A percentile compares a stretch with the other conserved stretches of the same genome.
Evolutionary conservation across 2,329 filamentous ascomycete species (phyloP).

Genomic region (Davidsoniella neocaledoniae): DNA sequence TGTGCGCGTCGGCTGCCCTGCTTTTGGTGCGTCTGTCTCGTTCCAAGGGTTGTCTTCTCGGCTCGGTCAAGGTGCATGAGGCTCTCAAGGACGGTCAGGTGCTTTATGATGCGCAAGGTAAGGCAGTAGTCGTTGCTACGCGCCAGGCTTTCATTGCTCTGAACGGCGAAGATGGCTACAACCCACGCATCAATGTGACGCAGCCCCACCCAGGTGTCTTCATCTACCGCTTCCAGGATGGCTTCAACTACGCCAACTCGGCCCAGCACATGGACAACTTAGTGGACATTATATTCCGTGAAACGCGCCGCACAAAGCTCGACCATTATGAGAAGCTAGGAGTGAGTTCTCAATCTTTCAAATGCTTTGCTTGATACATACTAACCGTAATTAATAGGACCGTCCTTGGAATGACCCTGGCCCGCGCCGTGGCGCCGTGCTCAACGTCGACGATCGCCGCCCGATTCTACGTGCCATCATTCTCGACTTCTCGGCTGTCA

Average conservation of each 20-base stretch:
- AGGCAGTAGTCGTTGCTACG: slow-evolving; percentile 5
- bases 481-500: slow-evolving; percentile 40
- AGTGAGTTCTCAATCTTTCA: slow-evolving; percentile 19
- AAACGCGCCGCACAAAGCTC: slow-evolving; percentile 29
- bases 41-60: slow-evolving; percentile 69
- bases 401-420: slow-evolving; percentile 39
- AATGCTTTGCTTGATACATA: not conserved
- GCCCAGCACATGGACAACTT: slow-evolving; percentile 33
- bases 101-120: slow-evolving; percentile 7
- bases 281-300: slow-evolving; percentile 27
- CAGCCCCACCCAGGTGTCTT: slow-evolving; percentile 36
- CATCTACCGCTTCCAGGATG: slow-evolving; percentile 37
- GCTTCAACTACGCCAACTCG: slow-evolving; percentile 40
- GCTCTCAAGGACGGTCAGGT: slow-evolving; percentile 7
- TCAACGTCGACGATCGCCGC: slow-evolving; percentile 20
- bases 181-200: slow-evolving; percentile 28
- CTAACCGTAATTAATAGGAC: slow-evolving; percentile 18
- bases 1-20: slow-evolving; percentile 58
- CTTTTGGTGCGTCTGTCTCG: slow-evolving; percentile 73
- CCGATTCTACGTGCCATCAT: slow-evolving; percentile 37
- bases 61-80: slow-evolving; percentile 41
- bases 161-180: slow-evolving; percentile 33
- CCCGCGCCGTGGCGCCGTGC: slow-evolving; percentile 21
- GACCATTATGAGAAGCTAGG: slow-evolving; percentile 29
- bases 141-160: slow-evolving; percentile 28